Evolutionary conservation across 768 basidiomycete species (phyloP).

Genomic region (Suillus subaureus): DNA sequence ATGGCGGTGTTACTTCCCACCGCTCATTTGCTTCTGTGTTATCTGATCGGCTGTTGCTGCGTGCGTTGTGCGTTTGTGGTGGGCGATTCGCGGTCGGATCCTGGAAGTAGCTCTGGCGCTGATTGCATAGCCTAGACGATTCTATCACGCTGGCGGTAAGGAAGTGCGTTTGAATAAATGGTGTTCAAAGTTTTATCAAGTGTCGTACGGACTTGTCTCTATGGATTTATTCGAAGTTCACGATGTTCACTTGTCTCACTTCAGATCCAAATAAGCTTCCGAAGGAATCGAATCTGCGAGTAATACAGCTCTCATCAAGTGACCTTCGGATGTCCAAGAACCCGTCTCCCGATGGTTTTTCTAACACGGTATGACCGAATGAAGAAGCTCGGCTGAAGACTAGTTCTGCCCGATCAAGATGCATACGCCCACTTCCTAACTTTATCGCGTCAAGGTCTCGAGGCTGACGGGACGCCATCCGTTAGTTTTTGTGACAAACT

Average conservation of each 20-base stretch:
- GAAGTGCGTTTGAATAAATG: background rate
- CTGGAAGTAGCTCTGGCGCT: background rate
- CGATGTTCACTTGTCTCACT: background rate
- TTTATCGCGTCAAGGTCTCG: background rate
- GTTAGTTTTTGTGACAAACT: background rate
- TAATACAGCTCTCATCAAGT: background rate
- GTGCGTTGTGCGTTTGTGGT: background rate
- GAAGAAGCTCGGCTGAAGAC: constrained; percentile 4
- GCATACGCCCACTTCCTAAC: background rate
- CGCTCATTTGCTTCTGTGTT: constrained; percentile 2
- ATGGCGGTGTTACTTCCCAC: constrained; percentile 4
- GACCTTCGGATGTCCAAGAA: constrained; percentile 1
- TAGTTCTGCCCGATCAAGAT: constrained; percentile 1
- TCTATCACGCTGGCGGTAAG: background rate
- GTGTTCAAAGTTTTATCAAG: background rate
- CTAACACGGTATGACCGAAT: background rate
- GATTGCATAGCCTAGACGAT: background rate
- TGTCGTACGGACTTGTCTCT: background rate
- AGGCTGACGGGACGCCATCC: constrained; percentile 6
- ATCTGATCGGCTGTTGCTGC: constrained; percentile 1
- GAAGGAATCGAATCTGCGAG: background rate
- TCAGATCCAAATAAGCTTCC: background rate
- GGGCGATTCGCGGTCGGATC: constrained; percentile 4
- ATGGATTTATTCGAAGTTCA: background rate
- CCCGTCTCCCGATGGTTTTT: background rate